Conservation (phyloP, 352 stramenopile genomes). For the Phytophthora capsici region DNA sequence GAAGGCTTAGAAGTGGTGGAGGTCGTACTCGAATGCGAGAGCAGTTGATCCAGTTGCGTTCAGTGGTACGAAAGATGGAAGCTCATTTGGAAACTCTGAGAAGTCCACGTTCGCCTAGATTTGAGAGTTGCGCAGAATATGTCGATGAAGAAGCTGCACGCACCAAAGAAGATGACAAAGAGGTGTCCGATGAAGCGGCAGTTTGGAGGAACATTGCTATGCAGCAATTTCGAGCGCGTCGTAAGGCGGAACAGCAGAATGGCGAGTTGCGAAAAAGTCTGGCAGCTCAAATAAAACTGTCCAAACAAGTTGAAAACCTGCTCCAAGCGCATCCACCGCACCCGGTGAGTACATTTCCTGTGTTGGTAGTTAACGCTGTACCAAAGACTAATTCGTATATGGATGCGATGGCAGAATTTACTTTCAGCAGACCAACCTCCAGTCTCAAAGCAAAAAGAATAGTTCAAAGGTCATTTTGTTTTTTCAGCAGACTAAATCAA, state of each 20-base stretch:
- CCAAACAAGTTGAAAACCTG: slow-evolving; percentile 26
- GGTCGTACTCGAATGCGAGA: slow-evolving; percentile 21
- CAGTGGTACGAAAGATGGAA: slow-evolving; percentile 30
- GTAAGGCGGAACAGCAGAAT: slow-evolving; percentile 25
- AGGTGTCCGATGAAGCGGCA: background rate
- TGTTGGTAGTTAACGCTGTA: too few relatives aligned
- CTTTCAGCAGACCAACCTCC: background rate
- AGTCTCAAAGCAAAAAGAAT: too few relatives aligned
- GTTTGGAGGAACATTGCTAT: slow-evolving; percentile 23
- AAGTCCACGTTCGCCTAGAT: slow-evolving; percentile 2
- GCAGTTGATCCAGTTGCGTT: slow-evolving; percentile 26
- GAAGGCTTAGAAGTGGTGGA: slow-evolving; percentile 7
- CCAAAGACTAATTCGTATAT: too few relatives aligned
- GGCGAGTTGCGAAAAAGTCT: slow-evolving; percentile 18
- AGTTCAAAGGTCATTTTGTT: too few relatives aligned
- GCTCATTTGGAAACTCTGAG: slow-evolving; percentile 20
- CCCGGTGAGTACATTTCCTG: slow-evolving; percentile 7
- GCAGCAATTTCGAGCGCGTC: slow-evolving; percentile 28
- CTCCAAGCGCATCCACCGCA: slow-evolving; percentile 20
- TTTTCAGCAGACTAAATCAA: too few relatives aligned
- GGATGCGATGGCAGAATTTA: background rate
- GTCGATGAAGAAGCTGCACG: slow-evolving; percentile 4
- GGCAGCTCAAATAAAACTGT: slow-evolving; percentile 16
- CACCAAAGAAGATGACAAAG: background rate
- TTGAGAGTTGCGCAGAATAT: too few relatives aligned